phyloP scores from a whole-genome alignment of 1,284 basidiomycete species.

The Amylostereum areolatum region DNA sequence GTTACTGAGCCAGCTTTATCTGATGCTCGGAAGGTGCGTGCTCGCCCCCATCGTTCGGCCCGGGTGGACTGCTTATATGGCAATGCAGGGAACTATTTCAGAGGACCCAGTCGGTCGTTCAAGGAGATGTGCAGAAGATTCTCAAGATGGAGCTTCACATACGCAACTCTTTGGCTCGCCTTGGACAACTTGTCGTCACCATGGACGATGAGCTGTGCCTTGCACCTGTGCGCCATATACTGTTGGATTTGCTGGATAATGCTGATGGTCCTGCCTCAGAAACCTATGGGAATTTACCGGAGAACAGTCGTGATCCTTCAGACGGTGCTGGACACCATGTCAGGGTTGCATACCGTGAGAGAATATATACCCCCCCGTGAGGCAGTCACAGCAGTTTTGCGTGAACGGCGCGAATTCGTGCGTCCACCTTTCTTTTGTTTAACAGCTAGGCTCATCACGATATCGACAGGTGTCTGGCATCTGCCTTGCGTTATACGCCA shows the following conservation, averaged over 20 bases:
- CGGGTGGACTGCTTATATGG: slow-evolving; percentile 3
- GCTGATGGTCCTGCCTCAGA: slow-evolving; percentile 23
- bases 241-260: background rate
- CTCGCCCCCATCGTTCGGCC: background rate
- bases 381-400: slow-evolving; percentile 34
- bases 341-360: slow-evolving; percentile 40
- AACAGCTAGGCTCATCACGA: background rate
- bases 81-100: slow-evolving; percentile 33
- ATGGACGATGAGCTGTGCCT: slow-evolving; percentile 47
- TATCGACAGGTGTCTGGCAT: slow-evolving; percentile 36
- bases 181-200: slow-evolving; percentile 32
- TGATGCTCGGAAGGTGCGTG: slow-evolving; percentile 37
- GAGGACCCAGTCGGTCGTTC: slow-evolving; percentile 21
- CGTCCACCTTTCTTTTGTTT: slow-evolving; percentile 8
- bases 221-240: slow-evolving; percentile 32
- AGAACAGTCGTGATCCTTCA: slow-evolving; percentile 34
- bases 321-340: slow-evolving; percentile 38
- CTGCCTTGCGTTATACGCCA: slow-evolving; percentile 42
- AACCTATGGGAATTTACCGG: slow-evolving; percentile 42
- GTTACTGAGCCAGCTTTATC: slow-evolving; percentile 37
- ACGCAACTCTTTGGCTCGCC: slow-evolving; percentile 33
- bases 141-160: slow-evolving; percentile 38
- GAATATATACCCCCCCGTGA: slow-evolving; percentile 43
- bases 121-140: slow-evolving; percentile 29
- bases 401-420: slow-evolving; percentile 42